These are phyloP conservation scores for Candida berthetii DNA, from an alignment of 805 yeast genomes.

Conservation along the genomic window DNA sequence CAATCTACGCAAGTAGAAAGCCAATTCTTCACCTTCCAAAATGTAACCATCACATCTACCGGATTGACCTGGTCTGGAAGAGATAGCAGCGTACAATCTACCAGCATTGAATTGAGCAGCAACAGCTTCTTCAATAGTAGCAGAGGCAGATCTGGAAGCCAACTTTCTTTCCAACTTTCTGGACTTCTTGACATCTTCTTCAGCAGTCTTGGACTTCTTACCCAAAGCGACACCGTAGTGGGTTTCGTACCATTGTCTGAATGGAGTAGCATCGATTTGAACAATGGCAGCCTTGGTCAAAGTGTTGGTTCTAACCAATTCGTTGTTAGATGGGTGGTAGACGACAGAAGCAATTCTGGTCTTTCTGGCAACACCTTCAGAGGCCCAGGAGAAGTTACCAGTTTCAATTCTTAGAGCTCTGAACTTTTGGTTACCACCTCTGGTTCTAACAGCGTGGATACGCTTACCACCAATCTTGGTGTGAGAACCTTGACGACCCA, in stretches of 20 bases:
- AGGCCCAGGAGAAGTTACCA: slow-evolving; percentile 99
- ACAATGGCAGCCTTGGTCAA: slow-evolving; percentile 98
- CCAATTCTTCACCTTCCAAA: slow-evolving; percentile 99
- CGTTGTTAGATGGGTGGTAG: slow-evolving; percentile 99
- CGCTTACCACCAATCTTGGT: slow-evolving; percentile 99
- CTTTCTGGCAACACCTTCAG: slow-evolving; percentile 98
- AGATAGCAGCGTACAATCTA: slow-evolving; percentile 96
- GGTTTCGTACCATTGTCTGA: slow-evolving; percentile 98
- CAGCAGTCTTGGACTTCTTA: slow-evolving; percentile 61
- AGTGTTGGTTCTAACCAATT: slow-evolving; percentile 99
- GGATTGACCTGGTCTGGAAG: slow-evolving; percentile 99
- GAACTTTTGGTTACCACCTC: slow-evolving; percentile 99
- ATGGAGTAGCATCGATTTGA: slow-evolving; percentile 99
- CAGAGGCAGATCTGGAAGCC: slow-evolving; percentile 82
- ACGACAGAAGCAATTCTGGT: slow-evolving; percentile 97
- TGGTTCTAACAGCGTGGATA: slow-evolving; percentile 98
- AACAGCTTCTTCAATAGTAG: slow-evolving; percentile 86
- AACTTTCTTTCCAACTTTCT: slow-evolving; percentile 85
- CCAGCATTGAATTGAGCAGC: slow-evolving; percentile 98
- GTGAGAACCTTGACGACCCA: slow-evolving; percentile 99
- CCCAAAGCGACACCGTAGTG: slow-evolving; percentile 95
- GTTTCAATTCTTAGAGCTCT: slow-evolving; percentile 99
- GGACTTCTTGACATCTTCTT: slow-evolving; percentile 61
- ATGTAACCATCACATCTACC: slow-evolving; percentile 99
- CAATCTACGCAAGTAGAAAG: slow-evolving; percentile 99